Percentiles rank a stretch among this genome's conserved stretches.
These are phyloP conservation scores for Vicia villosa DNA, from an alignment of 306 rosid genomes.

Conservation along the genomic window DNA sequence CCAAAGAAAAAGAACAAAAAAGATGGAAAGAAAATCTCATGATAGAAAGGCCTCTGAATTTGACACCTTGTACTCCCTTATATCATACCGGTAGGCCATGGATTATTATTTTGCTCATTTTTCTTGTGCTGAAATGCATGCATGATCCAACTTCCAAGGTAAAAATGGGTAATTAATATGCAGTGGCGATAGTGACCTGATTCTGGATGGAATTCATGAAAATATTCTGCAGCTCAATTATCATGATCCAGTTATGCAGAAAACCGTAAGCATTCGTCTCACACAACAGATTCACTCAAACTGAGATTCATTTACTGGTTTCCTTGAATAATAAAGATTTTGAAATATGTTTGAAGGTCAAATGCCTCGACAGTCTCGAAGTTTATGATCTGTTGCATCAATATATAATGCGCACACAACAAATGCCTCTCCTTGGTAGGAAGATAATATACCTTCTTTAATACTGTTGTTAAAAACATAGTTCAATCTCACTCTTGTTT, in stretches of 20 bases:
- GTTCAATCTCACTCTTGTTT: constrained; percentile 32
- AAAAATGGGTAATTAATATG: constrained; percentile 38
- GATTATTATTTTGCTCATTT: constrained; percentile 32
- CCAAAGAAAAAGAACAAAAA: constrained; percentile 67
- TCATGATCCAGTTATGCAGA: constrained; percentile 94
- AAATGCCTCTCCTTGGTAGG: constrained; percentile 72
- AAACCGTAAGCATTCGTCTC: constrained; percentile 66
- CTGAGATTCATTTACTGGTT: constrained; percentile 29
- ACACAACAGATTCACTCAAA: background rate
- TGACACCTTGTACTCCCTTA: constrained; percentile 67
- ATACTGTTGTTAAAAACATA: constrained; percentile 21
- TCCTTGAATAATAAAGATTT: constrained; percentile 31
- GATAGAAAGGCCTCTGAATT: constrained; percentile 53
- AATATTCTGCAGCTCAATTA: constrained; percentile 82
- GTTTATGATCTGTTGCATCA: constrained; percentile 72
- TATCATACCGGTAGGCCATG: constrained; percentile 70
- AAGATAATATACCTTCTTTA: constrained; percentile 24
- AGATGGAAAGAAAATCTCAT: constrained; percentile 59
- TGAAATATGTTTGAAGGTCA: constrained; percentile 61
- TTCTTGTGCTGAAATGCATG: constrained; percentile 9
- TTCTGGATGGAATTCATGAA: constrained; percentile 93
- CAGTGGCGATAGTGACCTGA: constrained; percentile 89
- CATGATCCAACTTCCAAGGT: constrained; percentile 15
- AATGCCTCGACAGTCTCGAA: constrained; percentile 75
- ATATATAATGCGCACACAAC: constrained; percentile 74